phyloP scores from a whole-genome alignment of 495 filamentous ascomycete species.

The Ascodesmis nigricans region DNA sequence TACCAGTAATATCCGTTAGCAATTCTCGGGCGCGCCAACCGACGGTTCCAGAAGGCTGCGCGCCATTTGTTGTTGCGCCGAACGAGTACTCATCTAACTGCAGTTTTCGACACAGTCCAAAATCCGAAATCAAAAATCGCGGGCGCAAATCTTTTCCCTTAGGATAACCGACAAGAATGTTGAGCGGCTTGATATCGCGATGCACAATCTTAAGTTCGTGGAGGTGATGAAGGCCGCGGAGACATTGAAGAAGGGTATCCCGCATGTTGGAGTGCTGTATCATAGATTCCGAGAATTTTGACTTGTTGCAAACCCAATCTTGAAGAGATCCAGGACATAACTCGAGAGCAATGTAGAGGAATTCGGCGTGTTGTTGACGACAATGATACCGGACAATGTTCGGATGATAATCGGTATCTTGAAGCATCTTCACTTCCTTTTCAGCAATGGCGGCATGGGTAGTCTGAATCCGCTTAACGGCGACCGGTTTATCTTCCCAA shows the following conservation, averaged over 20 bases:
- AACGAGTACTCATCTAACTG: slow-evolving; percentile 89
- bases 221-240: slow-evolving; percentile 64
- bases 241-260: slow-evolving; percentile 61
- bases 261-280: no score
- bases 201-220: slow-evolving; percentile 89
- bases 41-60: slow-evolving; percentile 77
- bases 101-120: slow-evolving; percentile 94
- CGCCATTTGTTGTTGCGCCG: slow-evolving; percentile 77
- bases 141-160: slow-evolving; percentile 37
- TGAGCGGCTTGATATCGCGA: slow-evolving; percentile 91
- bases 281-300: slow-evolving; percentile 34
- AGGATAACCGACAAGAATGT: slow-evolving; percentile 55
- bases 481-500: slow-evolving; percentile 78
- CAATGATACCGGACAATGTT: slow-evolving; percentile 95
- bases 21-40: slow-evolving; percentile 94
- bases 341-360: slow-evolving; percentile 89
- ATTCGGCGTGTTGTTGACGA: slow-evolving; percentile 68
- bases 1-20: slow-evolving; percentile 51
- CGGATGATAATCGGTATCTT: slow-evolving; percentile 83
- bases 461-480: slow-evolving; percentile 88
- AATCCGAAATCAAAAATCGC: slow-evolving; percentile 84
- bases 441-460: slow-evolving; percentile 89
- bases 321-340: slow-evolving; percentile 85
- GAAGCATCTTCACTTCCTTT: slow-evolving; percentile 70
- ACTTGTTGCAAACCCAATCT: slow-evolving; percentile 57